Conservation (phyloP, 2,329 filamentous ascomycete genomes). For the Ilyonectria mors-panacis region DNA sequence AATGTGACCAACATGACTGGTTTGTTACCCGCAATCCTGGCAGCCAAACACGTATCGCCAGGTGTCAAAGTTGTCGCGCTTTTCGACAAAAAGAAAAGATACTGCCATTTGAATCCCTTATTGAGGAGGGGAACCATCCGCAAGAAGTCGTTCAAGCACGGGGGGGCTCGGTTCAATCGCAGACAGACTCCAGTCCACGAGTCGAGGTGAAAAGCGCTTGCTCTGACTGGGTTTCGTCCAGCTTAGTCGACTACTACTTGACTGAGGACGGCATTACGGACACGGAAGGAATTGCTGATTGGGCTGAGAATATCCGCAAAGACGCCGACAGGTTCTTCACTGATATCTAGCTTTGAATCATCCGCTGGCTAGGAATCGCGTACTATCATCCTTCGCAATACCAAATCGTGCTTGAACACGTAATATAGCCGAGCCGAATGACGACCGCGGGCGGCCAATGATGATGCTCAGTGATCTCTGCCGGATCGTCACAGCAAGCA, state of each 20-base stretch:
- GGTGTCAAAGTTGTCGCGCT: constrained; percentile 67
- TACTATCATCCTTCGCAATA: not conserved
- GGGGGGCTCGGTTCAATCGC: constrained; percentile 46
- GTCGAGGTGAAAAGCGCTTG: constrained; percentile 65
- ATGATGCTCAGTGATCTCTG: not conserved
- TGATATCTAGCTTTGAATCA: constrained; percentile 46
- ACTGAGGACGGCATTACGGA: constrained; percentile 66
- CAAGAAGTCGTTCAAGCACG: constrained; percentile 66
- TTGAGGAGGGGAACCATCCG: constrained; percentile 64
- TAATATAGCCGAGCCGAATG: not conserved
- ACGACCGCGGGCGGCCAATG: not conserved
- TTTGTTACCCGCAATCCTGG: constrained; percentile 71
- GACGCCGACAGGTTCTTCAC: constrained; percentile 61
- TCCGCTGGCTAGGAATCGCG: not conserved
- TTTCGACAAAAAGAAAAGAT: constrained; percentile 75
- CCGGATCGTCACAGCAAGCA: not conserved
- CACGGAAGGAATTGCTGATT: constrained; percentile 55
- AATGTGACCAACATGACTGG: constrained; percentile 78
- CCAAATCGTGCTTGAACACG: not conserved
- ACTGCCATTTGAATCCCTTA: constrained; percentile 58
- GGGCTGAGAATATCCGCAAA: constrained; percentile 55
- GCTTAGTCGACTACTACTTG: constrained; percentile 67
- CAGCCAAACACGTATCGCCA: constrained; percentile 65
- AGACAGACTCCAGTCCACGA: constrained; percentile 8
- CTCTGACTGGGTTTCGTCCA: constrained; percentile 72